phyloP scores from a whole-genome alignment of 345 rosid genomes.

The Boechera divaricarpa region DNA sequence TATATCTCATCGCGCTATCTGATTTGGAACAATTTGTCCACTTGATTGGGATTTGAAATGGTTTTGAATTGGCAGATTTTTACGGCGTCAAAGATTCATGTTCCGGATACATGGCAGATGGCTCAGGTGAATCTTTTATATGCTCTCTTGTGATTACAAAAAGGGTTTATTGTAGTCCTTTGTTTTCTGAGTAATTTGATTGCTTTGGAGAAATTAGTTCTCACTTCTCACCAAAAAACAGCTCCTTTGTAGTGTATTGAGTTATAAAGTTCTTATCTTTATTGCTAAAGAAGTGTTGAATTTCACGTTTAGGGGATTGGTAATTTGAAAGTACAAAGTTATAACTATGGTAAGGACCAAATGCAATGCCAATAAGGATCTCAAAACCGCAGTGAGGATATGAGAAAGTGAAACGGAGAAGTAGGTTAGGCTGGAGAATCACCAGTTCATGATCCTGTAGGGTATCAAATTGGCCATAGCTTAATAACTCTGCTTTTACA shows the following conservation, averaged over 20 bases:
- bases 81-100: conserved; percentile 69
- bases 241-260: neutral
- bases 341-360: conserved; percentile 5
- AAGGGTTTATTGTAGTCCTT: neutral
- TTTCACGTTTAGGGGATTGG: neutral
- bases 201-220: conserved; percentile 2
- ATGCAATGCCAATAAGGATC: neutral
- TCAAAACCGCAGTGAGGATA: neutral
- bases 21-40: neutral
- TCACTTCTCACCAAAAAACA: neutral
- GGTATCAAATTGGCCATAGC: neutral
- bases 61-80: conserved; percentile 55
- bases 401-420: neutral
- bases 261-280: neutral
- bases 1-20: neutral
- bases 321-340: neutral
- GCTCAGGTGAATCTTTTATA: conserved; percentile 59
- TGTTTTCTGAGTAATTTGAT: neutral
- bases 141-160: conserved; percentile 14
- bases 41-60: conserved; percentile 20
- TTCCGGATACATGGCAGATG: conserved; percentile 84
- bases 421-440: conserved; percentile 13
- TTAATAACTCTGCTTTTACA: conserved; percentile 25
- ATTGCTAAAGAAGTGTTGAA: neutral
- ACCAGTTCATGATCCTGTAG: neutral